A percentile compares a stretch with the other conserved stretches of the same genome.
phyloP scores from a whole-genome alignment of 2,329 filamentous ascomycete species.

The Dissoconium aciculare region DNA sequence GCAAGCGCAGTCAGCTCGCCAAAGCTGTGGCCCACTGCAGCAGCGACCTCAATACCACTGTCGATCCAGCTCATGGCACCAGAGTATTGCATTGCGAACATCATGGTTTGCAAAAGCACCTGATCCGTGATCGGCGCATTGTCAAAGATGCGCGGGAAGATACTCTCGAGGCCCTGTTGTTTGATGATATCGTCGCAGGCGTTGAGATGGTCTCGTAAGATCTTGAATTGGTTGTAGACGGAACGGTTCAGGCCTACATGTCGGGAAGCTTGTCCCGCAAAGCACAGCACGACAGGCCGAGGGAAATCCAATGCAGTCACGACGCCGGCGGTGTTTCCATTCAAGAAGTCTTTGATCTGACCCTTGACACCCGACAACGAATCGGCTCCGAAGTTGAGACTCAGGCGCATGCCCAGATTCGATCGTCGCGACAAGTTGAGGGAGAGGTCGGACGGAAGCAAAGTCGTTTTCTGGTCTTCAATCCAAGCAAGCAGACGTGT shows the following conservation, averaged over 20 bases:
- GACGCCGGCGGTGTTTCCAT: too few species aligned
- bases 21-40: constrained; percentile 8
- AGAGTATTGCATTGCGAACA: constrained; percentile 9
- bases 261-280: constrained; percentile 7
- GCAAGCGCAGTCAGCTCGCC: constrained; percentile 7
- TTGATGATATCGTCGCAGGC: constrained; percentile 4
- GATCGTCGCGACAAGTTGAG: too few species aligned
- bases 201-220: constrained; percentile 7
- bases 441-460: too few species aligned
- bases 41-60: constrained; percentile 4
- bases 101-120: constrained; percentile 5
- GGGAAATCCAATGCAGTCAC: too few species aligned
- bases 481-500: too few species aligned
- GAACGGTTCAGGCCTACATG: constrained; percentile 4
- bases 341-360: too few species aligned
- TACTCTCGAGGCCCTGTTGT: constrained; percentile 4
- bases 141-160: constrained; percentile 9
- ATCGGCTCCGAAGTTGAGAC: too few species aligned
- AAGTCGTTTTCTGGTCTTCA: too few species aligned
- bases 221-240: constrained; percentile 2
- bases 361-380: too few species aligned
- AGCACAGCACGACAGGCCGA: constrained; percentile 7
- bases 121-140: constrained; percentile 4
- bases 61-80: constrained; percentile 8
- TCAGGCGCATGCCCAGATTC: too few species aligned